phyloP scores from a whole-genome alignment of 768 basidiomycete genomes.

The Mycena latifolia region DNA sequence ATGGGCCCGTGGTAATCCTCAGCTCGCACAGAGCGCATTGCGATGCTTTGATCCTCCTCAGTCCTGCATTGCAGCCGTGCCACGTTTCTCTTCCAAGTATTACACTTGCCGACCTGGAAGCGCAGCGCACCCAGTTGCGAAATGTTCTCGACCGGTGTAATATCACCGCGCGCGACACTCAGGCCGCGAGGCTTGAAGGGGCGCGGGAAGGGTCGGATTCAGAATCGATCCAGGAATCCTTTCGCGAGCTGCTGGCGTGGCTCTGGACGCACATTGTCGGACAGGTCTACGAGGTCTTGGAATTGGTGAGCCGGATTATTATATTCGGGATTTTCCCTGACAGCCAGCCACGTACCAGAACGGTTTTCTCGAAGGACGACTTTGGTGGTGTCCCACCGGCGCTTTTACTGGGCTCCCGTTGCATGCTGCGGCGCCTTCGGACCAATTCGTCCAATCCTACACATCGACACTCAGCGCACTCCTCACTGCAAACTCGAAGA shows the following conservation, averaged over 20 bases:
- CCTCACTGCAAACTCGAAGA: neutral
- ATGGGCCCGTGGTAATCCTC: neutral
- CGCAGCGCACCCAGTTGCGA: neutral
- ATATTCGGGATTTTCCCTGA: too few relatives aligned
- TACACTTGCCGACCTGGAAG: neutral
- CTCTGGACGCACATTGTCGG: neutral
- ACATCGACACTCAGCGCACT: constrained; percentile 30
- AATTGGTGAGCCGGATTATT: constrained; percentile 1
- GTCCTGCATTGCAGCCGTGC: neutral
- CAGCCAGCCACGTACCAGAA: too few relatives aligned
- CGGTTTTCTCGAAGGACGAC: neutral
- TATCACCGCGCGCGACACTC: neutral
- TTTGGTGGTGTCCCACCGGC: constrained; percentile 12
- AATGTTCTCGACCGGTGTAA: neutral
- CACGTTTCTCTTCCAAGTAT: neutral
- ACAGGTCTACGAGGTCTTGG: neutral
- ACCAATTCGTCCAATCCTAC: constrained; percentile 33
- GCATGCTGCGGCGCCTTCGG: neutral
- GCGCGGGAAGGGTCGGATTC: neutral
- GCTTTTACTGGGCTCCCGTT: constrained; percentile 13
- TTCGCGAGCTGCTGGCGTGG: neutral
- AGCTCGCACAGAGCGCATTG: neutral
- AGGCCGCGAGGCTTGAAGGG: neutral
- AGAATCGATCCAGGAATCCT: neutral
- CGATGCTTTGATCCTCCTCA: neutral